Evolutionary conservation across 129 eudicot species (phyloP).

Genomic region (Calendula officinalis): DNA sequence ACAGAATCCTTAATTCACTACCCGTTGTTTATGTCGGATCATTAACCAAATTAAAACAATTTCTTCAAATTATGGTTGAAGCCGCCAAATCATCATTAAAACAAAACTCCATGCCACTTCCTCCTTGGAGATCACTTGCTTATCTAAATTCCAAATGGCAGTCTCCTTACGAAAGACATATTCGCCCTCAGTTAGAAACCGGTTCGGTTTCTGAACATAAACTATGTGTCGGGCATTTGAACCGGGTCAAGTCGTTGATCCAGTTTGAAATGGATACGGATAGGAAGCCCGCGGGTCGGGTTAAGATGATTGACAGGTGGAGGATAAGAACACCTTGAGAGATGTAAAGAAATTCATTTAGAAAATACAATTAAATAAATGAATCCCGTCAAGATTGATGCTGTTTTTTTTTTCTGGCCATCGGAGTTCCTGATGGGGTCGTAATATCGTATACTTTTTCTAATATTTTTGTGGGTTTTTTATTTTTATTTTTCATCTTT

Average conservation of each 20-base stretch:
- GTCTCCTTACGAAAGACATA: conserved; percentile 56
- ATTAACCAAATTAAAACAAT: conserved; percentile 54
- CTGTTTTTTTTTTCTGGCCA: conserved; percentile 44
- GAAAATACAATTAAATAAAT: conserved; percentile 17
- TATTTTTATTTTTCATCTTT: conserved; percentile 20
- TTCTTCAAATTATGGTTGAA: conserved; percentile 83
- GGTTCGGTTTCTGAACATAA: conserved; percentile 37
- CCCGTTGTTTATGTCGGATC: conserved; percentile 83
- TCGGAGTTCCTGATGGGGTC: conserved; percentile 27
- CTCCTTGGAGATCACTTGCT: conserved; percentile 90
- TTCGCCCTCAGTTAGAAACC: conserved; percentile 26
- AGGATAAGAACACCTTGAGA: conserved; percentile 45
- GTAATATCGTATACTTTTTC: conserved; percentile 23
- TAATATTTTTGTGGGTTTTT: conserved; percentile 25
- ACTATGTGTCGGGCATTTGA: conserved; percentile 62
- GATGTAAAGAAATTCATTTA: conserved; percentile 31
- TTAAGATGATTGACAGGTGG: conserved; percentile 48
- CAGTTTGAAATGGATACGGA: conserved; percentile 57
- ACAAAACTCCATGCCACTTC: conserved; percentile 92
- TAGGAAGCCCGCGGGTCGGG: conserved; percentile 44
- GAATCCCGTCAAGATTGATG: conserved; percentile 29
- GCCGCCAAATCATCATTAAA: conserved; percentile 74
- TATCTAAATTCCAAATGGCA: conserved; percentile 93
- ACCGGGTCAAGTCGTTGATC: conserved; percentile 57
- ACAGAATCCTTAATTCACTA: conserved; percentile 55